Evolutionary conservation across 441 rosid genomes (phyloP), one percentile per base, ranked within the genome.

Genomic region (Adansonia grandidieri): DNA sequence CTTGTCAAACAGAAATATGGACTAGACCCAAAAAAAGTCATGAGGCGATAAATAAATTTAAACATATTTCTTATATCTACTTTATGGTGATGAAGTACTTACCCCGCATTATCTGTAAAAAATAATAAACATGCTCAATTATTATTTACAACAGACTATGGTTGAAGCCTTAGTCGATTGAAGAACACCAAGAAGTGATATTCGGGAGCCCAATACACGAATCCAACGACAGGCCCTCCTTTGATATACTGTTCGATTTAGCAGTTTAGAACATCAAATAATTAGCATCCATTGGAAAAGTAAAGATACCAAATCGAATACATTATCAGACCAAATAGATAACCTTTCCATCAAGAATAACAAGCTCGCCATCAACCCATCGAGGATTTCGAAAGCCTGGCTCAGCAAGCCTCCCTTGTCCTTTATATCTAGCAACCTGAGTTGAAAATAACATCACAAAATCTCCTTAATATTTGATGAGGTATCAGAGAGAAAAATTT

Each of bases 361-460:
- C 95, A 81, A 96, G 95, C 89, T 96, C 98, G 44, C 99, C 99
- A 61, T 96, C 98, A 83, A 96, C 99, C 99, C 99, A 96, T 84
- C 92, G 87, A 45, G 97, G 97, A 74, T 91, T 92, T 72, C 79
- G 91, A 79, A 86, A 94, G 62, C 99, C 99, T 53, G 94, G 95
- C 76, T 94, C 98, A 70, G 98, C 96, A 74, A 96, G 93, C 87
- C 97, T 91, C 71, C 99, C 99, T 83, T 96, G 97, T 70, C 98
- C 99, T 88, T 85, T 92, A 83, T 96, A 96, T 81, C 98, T 87
- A 82, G 97, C 98, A 86, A 96, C 83, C 99, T 96, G 83, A 64
- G 72, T 61, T 47, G 69, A 70, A 73, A 68, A 76, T 50, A 78
- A 69, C 63, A 77, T 9, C 71, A 74, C 2, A 50, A 71, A 47